Base-by-base conservation (phyloP, 140 eudicot genomes). In the Artemisia princeps region DNA sequence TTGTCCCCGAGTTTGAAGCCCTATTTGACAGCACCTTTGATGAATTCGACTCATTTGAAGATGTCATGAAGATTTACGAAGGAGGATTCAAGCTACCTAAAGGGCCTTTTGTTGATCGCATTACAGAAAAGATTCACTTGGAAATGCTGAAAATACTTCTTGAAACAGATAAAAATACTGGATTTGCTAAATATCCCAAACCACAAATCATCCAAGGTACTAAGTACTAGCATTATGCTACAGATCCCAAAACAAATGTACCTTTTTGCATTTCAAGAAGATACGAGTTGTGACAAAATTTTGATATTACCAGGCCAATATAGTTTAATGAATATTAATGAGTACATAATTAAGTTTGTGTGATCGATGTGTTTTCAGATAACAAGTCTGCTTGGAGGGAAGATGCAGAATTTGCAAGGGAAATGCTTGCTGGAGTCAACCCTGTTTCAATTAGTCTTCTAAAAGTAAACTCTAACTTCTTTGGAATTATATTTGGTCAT, bases 361-460 rank as follows among this genome's bases (percentile, higher is more conserved):
- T 16, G 5, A 24, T 24, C 3, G 28, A 13, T 4, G 3, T 40
- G 4, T 44, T 30, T 1, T 14, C 76, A 84, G 95, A 69, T 69
- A 79, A 84, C 61, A 82, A 76, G 65, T 64, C 83, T 52, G 95
- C 94, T 10, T 90, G 97, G 97, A 82, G 83, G 68, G 77, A 83
- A 2, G 95, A 90, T 68, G 88, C 75, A 77, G 97, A 90, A 75
- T 87, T 86, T 50, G 83, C 88, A 3, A 82, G 95, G 74, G 97
- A 90, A 80, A 90, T 90, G 94, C 51, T 90, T 6, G 97, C 97
- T 0, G 97, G 97, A 65, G 49, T 86, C 8, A 86, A 89, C 70
- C 95, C 95, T 53, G 83, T 89, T 55, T 44, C 61, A 11, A 82
- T 89, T 14, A 40, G 78, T 42, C 84, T 79, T 72, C 79, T 89